phyloP scores from a whole-genome alignment of 768 basidiomycete genomes.

The Termitomyces sp. region DNA sequence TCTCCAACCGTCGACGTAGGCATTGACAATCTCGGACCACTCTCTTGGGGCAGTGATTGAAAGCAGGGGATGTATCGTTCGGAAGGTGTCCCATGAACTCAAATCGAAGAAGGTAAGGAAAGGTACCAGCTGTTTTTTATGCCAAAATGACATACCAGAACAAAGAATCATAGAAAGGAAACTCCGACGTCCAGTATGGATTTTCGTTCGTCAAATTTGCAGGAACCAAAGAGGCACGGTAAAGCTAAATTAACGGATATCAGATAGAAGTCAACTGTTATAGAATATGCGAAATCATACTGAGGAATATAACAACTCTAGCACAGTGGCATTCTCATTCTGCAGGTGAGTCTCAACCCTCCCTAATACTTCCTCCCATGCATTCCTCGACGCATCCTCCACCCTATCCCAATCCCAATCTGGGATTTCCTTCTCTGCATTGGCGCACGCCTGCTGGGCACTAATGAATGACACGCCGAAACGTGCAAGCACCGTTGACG shows the following conservation, averaged over 20 bases:
- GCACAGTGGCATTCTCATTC: slow-evolving; percentile 38
- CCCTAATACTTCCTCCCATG: slow-evolving; percentile 43
- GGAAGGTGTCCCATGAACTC: slow-evolving; percentile 55
- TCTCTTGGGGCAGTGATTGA: slow-evolving; percentile 42
- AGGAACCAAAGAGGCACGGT: slow-evolving; percentile 47
- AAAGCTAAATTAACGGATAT: slow-evolving; percentile 30
- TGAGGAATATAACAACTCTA: slow-evolving; percentile 46
- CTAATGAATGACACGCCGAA: slow-evolving; percentile 59
- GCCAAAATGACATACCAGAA: slow-evolving; percentile 37
- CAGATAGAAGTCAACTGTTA: background rate
- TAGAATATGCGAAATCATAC: slow-evolving; percentile 22
- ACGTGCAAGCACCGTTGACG: slow-evolving; percentile 40
- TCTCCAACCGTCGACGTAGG: slow-evolving; percentile 51
- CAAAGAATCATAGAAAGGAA: slow-evolving; percentile 49
- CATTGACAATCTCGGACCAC: slow-evolving; percentile 45
- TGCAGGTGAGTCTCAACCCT: slow-evolving; percentile 32
- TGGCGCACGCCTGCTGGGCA: slow-evolving; percentile 50
- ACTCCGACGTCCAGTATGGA: slow-evolving; percentile 44
- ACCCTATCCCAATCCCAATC: slow-evolving; percentile 44
- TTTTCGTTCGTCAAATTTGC: slow-evolving; percentile 50
- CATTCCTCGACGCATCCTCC: slow-evolving; percentile 30
- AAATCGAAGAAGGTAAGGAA: slow-evolving; percentile 3
- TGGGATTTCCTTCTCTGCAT: slow-evolving; percentile 54
- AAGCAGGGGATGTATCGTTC: slow-evolving; percentile 48
- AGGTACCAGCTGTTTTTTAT: background rate